A percentile compares a stretch with the other conserved stretches of the same genome.
These are phyloP conservation scores for Trichoderma sp. DNA, from an alignment of 2,329 filamentous ascomycete genomes.

Conservation along the genomic window DNA sequence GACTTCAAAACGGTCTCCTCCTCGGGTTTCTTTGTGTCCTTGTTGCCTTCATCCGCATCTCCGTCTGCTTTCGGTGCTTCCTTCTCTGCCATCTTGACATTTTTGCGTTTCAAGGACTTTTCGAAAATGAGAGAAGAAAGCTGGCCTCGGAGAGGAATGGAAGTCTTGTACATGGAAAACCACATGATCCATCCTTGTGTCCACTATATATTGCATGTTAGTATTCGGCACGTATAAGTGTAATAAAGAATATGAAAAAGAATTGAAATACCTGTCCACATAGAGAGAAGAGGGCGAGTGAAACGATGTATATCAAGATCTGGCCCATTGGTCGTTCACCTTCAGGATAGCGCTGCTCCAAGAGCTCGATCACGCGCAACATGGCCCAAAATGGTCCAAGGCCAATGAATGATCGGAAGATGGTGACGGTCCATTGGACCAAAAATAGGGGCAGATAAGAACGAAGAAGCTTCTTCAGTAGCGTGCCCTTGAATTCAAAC, in stretches of 20 bases:
- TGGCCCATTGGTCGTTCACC: slow-evolving; percentile 53
- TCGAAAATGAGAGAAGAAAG: slow-evolving; percentile 74
- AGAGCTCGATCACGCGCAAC: slow-evolving; percentile 64
- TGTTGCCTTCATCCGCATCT: slow-evolving; percentile 39
- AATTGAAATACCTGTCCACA: slow-evolving; percentile 47
- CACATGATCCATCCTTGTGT: slow-evolving; percentile 70
- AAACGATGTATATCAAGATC: slow-evolving; percentile 70
- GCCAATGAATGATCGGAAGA: slow-evolving; percentile 60
- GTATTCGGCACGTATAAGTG: background rate
- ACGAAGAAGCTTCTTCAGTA: slow-evolving; percentile 64
- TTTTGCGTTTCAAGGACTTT: slow-evolving; percentile 77
- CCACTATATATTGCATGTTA: slow-evolving; percentile 44
- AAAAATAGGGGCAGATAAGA: slow-evolving; percentile 61
- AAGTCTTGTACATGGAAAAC: slow-evolving; percentile 65
- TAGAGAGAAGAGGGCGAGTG: slow-evolving; percentile 64
- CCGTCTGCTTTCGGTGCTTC: slow-evolving; percentile 39
- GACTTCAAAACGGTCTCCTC: slow-evolving; percentile 54
- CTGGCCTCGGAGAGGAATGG: slow-evolving; percentile 69
- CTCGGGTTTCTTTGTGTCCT: slow-evolving; percentile 55
- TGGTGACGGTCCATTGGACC: slow-evolving; percentile 62
- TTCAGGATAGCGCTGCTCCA: slow-evolving; percentile 58
- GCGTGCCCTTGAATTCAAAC: slow-evolving; percentile 50
- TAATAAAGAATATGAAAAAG: background rate
- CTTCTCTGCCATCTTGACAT: slow-evolving; percentile 68
- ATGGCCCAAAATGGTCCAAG: slow-evolving; percentile 73